A percentile compares a stretch with the other conserved stretches of the same genome.
Conservation (phyloP, 352 stramenopile species). For the Phytophthora uliginosa region DNA sequence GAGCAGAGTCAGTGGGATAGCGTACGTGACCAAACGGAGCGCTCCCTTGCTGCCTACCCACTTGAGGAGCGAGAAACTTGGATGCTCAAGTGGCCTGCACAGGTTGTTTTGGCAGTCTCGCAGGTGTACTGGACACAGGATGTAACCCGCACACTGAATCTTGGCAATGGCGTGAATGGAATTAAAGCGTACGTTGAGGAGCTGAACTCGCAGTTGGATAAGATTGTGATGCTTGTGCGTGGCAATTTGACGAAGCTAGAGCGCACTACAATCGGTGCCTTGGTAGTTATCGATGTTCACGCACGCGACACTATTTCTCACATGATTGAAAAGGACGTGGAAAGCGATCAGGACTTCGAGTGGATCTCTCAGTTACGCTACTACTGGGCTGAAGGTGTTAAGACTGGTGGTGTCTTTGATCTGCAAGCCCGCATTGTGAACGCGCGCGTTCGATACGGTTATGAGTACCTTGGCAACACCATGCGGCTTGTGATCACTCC, state of each 20-base stretch:
- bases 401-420: conserved; percentile 60
- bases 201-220: conserved; percentile 91
- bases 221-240: conserved; percentile 93
- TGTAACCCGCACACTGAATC: conserved; percentile 88
- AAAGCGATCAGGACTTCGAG: conserved; percentile 93
- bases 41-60: conserved; percentile 89
- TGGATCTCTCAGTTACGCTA: conserved; percentile 96
- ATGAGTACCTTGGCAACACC: conserved; percentile 95
- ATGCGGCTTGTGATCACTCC: conserved; percentile 96
- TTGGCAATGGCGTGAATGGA: conserved; percentile 63
- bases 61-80: conserved; percentile 84
- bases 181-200: conserved; percentile 84
- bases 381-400: conserved; percentile 90
- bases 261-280: conserved; percentile 92
- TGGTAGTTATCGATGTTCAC: conserved; percentile 96
- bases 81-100: conserved; percentile 95
- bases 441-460: conserved; percentile 88
- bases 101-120: conserved; percentile 94
- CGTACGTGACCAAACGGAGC: conserved; percentile 92
- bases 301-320: conserved; percentile 93
- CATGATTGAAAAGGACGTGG: conserved; percentile 93
- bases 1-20: conserved; percentile 94
- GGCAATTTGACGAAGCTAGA: conserved; percentile 93
- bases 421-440: conserved; percentile 93
- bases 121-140: conserved; percentile 97